Evolutionary conservation across 257 asterid genomes (phyloP).

Genomic region (Parsonsia alboflavescens): DNA sequence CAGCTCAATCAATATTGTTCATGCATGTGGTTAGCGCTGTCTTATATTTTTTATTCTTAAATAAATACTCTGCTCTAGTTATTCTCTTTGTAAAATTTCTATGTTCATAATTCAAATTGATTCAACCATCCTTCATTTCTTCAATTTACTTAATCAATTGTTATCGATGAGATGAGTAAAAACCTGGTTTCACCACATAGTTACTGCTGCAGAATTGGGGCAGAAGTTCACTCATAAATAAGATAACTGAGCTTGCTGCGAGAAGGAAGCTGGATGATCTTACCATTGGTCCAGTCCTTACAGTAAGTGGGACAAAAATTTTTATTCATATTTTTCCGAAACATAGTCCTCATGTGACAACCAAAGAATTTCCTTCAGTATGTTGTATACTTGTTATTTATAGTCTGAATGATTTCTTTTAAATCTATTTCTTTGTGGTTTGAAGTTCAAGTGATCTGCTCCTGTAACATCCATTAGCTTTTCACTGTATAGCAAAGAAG

Average conservation of each 20-base stretch:
- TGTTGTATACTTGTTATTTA: neutral
- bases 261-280: conserved; percentile 82
- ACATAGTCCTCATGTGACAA: neutral
- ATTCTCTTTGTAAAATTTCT: neutral
- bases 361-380: neutral
- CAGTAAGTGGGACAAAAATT: conserved; percentile 39
- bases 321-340: neutral
- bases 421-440: neutral
- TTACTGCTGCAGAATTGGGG: conserved; percentile 64
- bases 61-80: neutral
- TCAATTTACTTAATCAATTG: neutral
- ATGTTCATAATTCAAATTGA: neutral
- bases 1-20: conserved; percentile 85
- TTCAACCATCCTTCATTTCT: neutral
- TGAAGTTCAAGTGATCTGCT: neutral
- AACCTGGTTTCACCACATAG: neutral
- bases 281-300: conserved; percentile 92
- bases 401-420: neutral
- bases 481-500: too few species aligned
- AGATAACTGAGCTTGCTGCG: conserved; percentile 63
- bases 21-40: conserved; percentile 61
- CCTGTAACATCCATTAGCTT: neutral
- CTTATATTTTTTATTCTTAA: conserved; percentile 1
- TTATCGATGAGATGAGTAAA: neutral
- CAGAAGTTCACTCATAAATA: conserved; percentile 50